A percentile compares a stretch with the other conserved stretches of the same genome.
phyloP scores from a whole-genome alignment of 108 stramenopile species.

The Mediolabrus comicus region DNA sequence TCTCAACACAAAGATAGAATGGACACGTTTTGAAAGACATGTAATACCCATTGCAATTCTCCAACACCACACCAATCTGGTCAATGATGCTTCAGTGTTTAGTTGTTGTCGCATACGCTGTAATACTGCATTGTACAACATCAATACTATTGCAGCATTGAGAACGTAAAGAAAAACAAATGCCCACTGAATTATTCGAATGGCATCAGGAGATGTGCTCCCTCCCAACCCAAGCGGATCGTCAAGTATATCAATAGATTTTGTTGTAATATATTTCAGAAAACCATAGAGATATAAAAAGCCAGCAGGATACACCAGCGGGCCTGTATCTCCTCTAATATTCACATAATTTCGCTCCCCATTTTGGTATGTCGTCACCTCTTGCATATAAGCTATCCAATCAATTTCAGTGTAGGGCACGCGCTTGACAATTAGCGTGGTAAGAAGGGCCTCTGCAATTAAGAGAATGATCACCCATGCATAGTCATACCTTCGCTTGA shows the following conservation, averaged over 20 bases:
- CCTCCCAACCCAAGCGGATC: constrained; percentile 15
- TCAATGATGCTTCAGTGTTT: background rate
- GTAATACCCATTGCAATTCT: constrained; percentile 72
- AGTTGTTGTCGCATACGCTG: constrained; percentile 22
- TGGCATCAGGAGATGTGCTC: constrained; percentile 40
- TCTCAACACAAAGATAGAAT: constrained; percentile 95
- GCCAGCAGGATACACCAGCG: constrained; percentile 97
- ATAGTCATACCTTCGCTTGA: constrained; percentile 35
- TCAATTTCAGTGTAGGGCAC: constrained; percentile 98
- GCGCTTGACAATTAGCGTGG: constrained; percentile 57
- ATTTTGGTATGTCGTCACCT: constrained; percentile 78
- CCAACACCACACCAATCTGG: constrained; percentile 60
- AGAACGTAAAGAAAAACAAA: constrained; percentile 84
- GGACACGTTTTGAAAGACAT: constrained; percentile 87
- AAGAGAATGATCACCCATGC: constrained; percentile 48
- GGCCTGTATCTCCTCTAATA: constrained; percentile 92
- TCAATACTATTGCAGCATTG: constrained; percentile 63
- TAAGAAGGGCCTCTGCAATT: constrained; percentile 52
- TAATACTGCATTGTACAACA: constrained; percentile 65
- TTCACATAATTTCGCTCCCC: constrained; percentile 91
- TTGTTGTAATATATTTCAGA: constrained; percentile 65
- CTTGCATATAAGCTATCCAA: constrained; percentile 98
- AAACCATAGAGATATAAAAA: constrained; percentile 89
- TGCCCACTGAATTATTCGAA: constrained; percentile 76
- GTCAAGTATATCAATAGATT: constrained; percentile 18